Evolutionary conservation across 75 land plant genomes (phyloP).

Genomic region (Cunninghamia lanceolata): DNA sequence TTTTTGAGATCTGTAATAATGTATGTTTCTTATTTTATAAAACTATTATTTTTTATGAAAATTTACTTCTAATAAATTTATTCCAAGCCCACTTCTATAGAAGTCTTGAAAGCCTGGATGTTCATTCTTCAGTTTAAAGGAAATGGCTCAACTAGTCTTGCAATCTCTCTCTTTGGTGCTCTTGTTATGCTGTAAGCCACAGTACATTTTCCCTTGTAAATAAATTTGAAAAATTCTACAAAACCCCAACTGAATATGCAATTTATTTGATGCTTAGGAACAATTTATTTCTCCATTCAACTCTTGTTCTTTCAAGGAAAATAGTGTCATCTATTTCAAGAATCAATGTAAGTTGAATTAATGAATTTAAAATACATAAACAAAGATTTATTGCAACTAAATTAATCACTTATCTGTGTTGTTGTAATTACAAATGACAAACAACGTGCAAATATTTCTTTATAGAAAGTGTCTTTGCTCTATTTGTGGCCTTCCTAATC

Average conservation of each 20-base stretch:
- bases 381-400: no score
- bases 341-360: neutral
- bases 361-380: no score
- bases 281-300: neutral
- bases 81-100: slow-evolving; percentile 46
- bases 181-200: slow-evolving; percentile 65
- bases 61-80: no score
- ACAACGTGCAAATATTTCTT: slow-evolving; percentile 29
- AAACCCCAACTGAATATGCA: neutral
- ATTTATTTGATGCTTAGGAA: neutral
- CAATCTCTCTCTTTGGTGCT: slow-evolving; percentile 57
- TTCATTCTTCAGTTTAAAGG: slow-evolving; percentile 44
- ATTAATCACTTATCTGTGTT: no score
- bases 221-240: neutral
- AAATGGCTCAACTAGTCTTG: slow-evolving; percentile 15
- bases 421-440: slow-evolving; percentile 1
- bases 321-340: neutral
- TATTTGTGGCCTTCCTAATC: slow-evolving; percentile 33
- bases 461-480: slow-evolving; percentile 29
- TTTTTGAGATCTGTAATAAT: no score
- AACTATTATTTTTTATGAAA: no score
- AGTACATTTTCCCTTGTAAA: no score
- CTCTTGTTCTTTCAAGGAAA: slow-evolving; percentile 7
- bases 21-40: no score
- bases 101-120: slow-evolving; percentile 50